These are phyloP conservation scores for Cyamopsis tetragonoloba DNA, from an alignment of 306 rosid genomes.

Conservation along the genomic window DNA sequence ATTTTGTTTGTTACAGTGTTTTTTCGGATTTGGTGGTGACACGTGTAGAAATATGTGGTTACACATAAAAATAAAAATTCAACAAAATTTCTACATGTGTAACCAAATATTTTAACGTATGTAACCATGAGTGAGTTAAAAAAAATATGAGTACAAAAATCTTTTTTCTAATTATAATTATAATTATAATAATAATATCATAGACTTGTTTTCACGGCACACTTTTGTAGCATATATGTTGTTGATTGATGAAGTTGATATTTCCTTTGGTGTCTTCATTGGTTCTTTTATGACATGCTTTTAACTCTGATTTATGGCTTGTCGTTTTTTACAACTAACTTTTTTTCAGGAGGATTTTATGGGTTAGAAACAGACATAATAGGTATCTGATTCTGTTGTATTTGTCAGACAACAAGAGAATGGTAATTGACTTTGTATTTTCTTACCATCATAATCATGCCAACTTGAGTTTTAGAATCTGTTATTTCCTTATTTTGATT, in stretches of 20 bases:
- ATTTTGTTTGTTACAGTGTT: too few relatives aligned
- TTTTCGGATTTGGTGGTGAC: too few relatives aligned
- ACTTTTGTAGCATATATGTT: constrained; percentile 21
- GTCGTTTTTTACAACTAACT: constrained; percentile 31
- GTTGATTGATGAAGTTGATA: too few relatives aligned
- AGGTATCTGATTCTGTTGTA: constrained; percentile 43
- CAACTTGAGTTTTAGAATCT: background rate
- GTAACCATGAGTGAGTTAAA: too few relatives aligned
- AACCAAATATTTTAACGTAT: too few relatives aligned
- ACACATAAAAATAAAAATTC: too few relatives aligned
- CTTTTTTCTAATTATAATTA: too few relatives aligned
- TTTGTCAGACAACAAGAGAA: constrained; percentile 1
- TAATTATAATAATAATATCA: too few relatives aligned
- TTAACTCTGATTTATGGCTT: constrained; percentile 26
- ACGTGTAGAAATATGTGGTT: too few relatives aligned
- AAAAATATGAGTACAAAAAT: too few relatives aligned
- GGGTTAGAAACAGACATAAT: constrained; percentile 37
- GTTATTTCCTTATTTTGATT: background rate
- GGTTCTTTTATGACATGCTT: constrained; percentile 10
- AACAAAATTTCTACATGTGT: too few relatives aligned
- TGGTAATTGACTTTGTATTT: constrained; percentile 14
- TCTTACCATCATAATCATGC: background rate
- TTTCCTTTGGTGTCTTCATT: constrained; percentile 9
- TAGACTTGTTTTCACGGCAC: constrained; percentile 38
- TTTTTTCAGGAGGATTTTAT: constrained; percentile 31